Evolutionary conservation across 768 basidiomycete genomes (phyloP), one percentile per base, ranked within the genome.

Genomic region (Leccinum fibrillosum): DNA sequence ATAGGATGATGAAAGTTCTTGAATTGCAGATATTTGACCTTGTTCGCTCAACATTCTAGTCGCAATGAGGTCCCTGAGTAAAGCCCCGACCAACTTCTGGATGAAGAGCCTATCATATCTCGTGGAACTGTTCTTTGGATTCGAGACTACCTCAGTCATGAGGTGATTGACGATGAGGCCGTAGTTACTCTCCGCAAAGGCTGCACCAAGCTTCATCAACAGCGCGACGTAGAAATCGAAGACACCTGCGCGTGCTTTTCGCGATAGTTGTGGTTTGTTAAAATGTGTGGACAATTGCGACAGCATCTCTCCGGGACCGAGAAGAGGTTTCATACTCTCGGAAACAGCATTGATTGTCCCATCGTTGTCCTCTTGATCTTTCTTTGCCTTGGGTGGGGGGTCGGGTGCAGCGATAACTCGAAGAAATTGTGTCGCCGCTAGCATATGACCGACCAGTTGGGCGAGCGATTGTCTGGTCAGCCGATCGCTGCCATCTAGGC

Each of bases 11-110:
- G 91, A 86, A 44, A 97, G 76, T 63, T 97, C 95, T 64, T 90
- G 86, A 34, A 97, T 90, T 2, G 95, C 95, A 26, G 79, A 77
- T 49, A 98, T 95, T 72, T 98, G 96, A 0, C 90, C 95, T 68
- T 94, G 92, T 67, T 99, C 96, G 59, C 90, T 90, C 62, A 98
- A 74, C 81, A 97, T 88, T 59, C 95, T 77, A 2, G 90, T 85
- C 2, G 92, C 93, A 47, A 99, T 85, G 26, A 98, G 80, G 64
- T 97, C 92, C 52, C 94, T 79, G 28, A 98, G 74, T 11, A 98
- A 65, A 32, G 93, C 81, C 2, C 85, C 86, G 26, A 94, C 87
- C 15, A 91, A 75, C 30, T 85, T 86, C 32, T 93, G 79, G 3
- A 88, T 78, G 9, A 89, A 76, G 2, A 98, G 70, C 1, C 79